Base-by-base conservation (phyloP, 345 rosid genomes). In the Kandelia obovata region DNA sequence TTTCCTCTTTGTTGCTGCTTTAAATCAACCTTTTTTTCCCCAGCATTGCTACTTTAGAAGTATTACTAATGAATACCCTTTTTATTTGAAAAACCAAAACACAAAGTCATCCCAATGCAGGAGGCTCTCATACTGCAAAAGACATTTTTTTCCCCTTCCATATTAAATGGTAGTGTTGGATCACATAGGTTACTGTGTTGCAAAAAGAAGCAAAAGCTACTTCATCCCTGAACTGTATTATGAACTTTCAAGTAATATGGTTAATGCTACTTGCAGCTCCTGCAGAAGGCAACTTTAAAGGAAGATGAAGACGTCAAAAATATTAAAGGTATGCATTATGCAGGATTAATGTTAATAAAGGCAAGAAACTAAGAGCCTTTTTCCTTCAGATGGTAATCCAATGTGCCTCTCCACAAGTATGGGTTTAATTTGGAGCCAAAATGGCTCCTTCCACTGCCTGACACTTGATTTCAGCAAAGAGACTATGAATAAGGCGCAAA, bases 181-280 rank as follows among this genome's bases (percentile, higher is more conserved):
- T 27, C 31, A 43, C 3, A 62, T 58, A 56, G 13, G 60, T 53
- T 49, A 60, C 43, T 56, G 32, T 56, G 25, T 21, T 68, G 67
- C 21, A 55, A 47, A 68, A 56, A 61, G 28, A 58, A 62, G 49
- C 17, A 6, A 67, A n/a, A n/a, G 23, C 20, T 60, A 47, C n/a
- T n/a, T 21, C 37, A 26, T n/a, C 21, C 52, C 47, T 51, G 67
- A 62, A 31, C 19, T 49, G 51, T 5, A 66, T 62, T 25, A 43
- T 62, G 53, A 26, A 39, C 68, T 63, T 66, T 64, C 27, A 66
- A 21, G 13, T 56, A 55, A 75, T 67, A 55, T 74, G 57, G 39
- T 39, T 67, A 5, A 28, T 69, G 63, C 59, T 66, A 69, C 66
- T 65, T 75, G 79, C 92, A 94, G 96, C 78, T 82, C 76, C 84